Conservation (phyloP, 768 basidiomycete species). For the Lyophyllum shimeji region DNA sequence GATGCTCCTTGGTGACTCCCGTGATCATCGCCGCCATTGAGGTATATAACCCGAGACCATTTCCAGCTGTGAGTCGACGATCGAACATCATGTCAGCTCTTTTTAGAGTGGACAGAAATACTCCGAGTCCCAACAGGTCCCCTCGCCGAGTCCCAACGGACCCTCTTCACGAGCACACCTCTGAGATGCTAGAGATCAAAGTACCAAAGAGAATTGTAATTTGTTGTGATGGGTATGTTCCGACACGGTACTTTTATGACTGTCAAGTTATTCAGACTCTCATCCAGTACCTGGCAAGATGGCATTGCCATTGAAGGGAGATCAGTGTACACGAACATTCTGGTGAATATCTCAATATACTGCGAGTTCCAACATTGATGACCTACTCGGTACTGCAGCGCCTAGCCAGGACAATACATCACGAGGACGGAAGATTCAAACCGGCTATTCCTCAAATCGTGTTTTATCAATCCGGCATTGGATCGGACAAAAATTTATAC, state of each 20-base stretch:
- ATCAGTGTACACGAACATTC: conserved; percentile 54
- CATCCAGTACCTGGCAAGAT: conserved; percentile 74
- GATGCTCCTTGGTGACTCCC: background rate
- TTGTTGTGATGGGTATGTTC: conserved; percentile 71
- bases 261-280: background rate
- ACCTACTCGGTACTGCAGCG: conserved; percentile 34
- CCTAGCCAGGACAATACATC: conserved; percentile 50
- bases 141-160: conserved; percentile 34
- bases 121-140: conserved; percentile 7
- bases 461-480: conserved; percentile 64
- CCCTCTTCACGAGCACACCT: conserved; percentile 22
- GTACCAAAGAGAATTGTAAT: conserved; percentile 63
- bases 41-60: background rate
- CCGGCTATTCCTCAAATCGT: conserved; percentile 58
- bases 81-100: conserved; percentile 6
- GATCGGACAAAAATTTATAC: conserved; percentile 55
- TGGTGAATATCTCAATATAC: conserved; percentile 34
- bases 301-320: conserved; percentile 44
- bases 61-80: background rate
- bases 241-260: background rate
- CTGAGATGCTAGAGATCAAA: conserved; percentile 12
- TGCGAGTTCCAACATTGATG: background rate
- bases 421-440: conserved; percentile 42
- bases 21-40: conserved; percentile 7
- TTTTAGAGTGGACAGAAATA: conserved; percentile 1